Base-by-base conservation (phyloP, 176 grass and related monocot genomes). In the Eragrostis nindensis region DNA sequence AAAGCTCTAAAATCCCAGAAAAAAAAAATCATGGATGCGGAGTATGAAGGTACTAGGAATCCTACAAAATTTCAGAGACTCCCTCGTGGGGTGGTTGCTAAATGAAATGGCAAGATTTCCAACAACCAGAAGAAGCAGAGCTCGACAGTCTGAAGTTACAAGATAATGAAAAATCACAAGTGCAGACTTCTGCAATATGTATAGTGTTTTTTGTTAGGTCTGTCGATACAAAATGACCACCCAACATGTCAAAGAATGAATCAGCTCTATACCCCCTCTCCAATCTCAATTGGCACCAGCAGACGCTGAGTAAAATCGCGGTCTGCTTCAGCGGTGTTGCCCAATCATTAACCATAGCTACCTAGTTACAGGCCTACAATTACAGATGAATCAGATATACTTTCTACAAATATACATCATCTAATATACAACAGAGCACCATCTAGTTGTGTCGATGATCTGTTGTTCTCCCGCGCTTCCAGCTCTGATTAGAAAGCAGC, bases 401-500 rank as follows among this genome's bases (percentile, higher is more conserved):
- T 75, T 70, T 68, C 27, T 84, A 53, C 45, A 64, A 89, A 76
- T 84, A 76, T 80, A 89, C 82, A 77, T 11, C 76, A 26, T 53
- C 22, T 53, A 52, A 45, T 62, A 71, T 25, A 64, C 62, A 16
- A 30, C 45, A 19, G 22, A 43, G 17, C 42, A 74, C 39, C 63
- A 43, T 70, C 64, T 9, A 25, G 6, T 26, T 14, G 38, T 25
- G 17, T 48, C 5, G 11, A 26, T 25, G 68, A 16, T 48, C 12
- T 48, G 48, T 29, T 17, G 16, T 45, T 39, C 49, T 30, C 68
- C 2, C 10, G 18, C 13, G 6, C 56, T 38, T 8, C 8, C 54
- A 6, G 46, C 6, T 54, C 21, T 27, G 9, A 29, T 75, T 83
- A 97, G 73, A 93, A 93, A 62, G 91, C 67, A 30, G 90, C 81